Base-by-base conservation (phyloP, 495 filamentous ascomycete species). In the Daldinia bambusicola region DNA sequence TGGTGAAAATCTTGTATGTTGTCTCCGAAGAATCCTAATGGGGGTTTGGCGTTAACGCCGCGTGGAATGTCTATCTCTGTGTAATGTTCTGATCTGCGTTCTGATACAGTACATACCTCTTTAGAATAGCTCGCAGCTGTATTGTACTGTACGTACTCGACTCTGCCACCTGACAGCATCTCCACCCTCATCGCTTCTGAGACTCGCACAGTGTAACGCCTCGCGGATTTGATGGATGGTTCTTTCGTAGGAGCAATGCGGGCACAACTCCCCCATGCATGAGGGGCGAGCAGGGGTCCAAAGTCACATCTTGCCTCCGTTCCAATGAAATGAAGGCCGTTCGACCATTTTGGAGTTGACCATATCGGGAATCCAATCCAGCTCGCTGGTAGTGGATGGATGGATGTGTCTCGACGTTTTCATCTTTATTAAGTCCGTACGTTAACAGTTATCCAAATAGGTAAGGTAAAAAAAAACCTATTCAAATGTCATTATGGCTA, bases 271-370 rank as follows among this genome's bases (percentile, higher is more conserved):
- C 36, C 53, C 50, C 60, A 66, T 64, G 70, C 70, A 66, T 73
- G 70, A 67, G 50, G 70, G 66, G 56, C 14, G 56, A 66, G 40
- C 65, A 68, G 70, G 70, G 70, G 62, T 59, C 40, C 16, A 40
- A 63, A 60, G 66, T 72, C 66, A 61, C 61, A 41, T 65, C 50
- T 69, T 22, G 66, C 61, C 66, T 73, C 70, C 70, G 70, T 73
- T 66, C 70, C 70, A 73, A 73, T 73, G 58, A 69, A 55, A 73
- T 69, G 51, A 43, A 69, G 70, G 70, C 70, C 61, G 66, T 61
- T 73, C 70, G 70, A 73, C 70, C 60, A 59, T 73, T 73, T 73
- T 73, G 70, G 70, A 73, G 70, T 69, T 73, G 70, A 58, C 70
- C 70, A 69, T 73, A 69, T 73, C 66, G 70, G 70, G 70, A 73